These are phyloP conservation scores for Cutaneotrichosporon spelunceum DNA, from an alignment of 1,284 basidiomycete species.

Conservation along the genomic window DNA sequence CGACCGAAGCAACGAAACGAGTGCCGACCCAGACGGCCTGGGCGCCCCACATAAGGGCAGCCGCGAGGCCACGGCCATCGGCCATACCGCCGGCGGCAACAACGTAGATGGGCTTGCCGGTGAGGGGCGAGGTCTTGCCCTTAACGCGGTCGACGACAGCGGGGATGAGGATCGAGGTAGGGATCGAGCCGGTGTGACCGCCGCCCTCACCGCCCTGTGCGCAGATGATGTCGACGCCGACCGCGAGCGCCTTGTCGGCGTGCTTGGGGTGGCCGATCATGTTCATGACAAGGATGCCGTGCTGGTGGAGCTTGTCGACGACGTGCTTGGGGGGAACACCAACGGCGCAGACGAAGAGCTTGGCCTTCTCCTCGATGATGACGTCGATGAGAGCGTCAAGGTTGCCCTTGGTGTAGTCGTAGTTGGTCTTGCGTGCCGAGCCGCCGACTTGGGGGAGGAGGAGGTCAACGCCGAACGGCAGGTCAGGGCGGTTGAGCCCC, in stretches of 20 bases:
- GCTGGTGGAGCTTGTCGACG: conserved; percentile 74
- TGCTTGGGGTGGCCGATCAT: conserved; percentile 91
- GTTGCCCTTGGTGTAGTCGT: conserved; percentile 65
- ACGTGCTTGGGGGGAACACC: conserved; percentile 74
- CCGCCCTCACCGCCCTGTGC: conserved; percentile 85
- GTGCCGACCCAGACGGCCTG: conserved; percentile 86
- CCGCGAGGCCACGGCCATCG: conserved; percentile 79
- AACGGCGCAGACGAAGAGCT: conserved; percentile 74
- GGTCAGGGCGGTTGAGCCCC: conserved; percentile 54
- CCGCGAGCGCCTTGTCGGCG: conserved; percentile 71
- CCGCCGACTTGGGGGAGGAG: conserved; percentile 78
- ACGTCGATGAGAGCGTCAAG: conserved; percentile 68
- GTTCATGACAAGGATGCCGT: conserved; percentile 65
- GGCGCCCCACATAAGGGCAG: conserved; percentile 78
- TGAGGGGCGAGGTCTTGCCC: conserved; percentile 69
- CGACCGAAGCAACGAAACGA: conserved; percentile 69
- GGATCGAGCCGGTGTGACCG: conserved; percentile 56
- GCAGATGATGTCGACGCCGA: conserved; percentile 81
- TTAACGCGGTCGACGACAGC: conserved; percentile 77
- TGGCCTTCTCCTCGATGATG: conserved; percentile 78
- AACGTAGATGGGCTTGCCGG: conserved; percentile 73
- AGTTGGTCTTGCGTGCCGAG: conserved; percentile 76
- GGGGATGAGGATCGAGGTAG: conserved; percentile 52
- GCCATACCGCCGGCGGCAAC: conserved; percentile 81
- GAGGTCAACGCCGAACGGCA: conserved; percentile 77